Evolutionary conservation across 371 early-diverging fungal genomes (phyloP).

Genomic region (Amoeboaphelidium protococcarum): DNA sequence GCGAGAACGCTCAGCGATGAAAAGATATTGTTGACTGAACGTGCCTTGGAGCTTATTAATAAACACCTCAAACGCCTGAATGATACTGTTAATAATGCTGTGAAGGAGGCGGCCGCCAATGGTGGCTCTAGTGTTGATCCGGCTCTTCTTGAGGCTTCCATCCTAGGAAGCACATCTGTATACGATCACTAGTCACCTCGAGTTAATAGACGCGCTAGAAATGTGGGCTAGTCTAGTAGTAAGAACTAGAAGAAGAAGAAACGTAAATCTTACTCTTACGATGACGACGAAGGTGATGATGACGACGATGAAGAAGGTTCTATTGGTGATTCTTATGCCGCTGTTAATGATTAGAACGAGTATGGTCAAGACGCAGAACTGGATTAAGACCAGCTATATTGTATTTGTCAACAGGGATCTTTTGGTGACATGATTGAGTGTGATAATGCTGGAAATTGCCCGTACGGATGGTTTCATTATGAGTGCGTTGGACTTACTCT

Average conservation of each 20-base stretch:
- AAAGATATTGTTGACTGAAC: neutral
- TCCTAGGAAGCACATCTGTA: neutral
- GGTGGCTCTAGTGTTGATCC: neutral
- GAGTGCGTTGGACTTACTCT: too few species aligned
- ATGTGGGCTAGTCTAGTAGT: too few species aligned
- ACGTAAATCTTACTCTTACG: neutral
- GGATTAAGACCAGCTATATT: conserved; percentile 6
- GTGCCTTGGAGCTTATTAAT: neutral
- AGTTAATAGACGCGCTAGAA: too few species aligned
- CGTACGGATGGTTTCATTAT: conserved; percentile 16
- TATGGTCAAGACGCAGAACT: too few species aligned
- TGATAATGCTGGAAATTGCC: conserved; percentile 9
- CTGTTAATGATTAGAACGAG: too few species aligned
- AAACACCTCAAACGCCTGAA: neutral
- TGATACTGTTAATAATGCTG: neutral
- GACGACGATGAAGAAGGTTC: too few species aligned
- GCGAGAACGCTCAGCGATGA: neutral
- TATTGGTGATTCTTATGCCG: too few species aligned
- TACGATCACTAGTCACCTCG: neutral
- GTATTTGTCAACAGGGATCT: conserved; percentile 11
- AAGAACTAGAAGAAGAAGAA: too few species aligned
- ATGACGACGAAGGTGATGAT: neutral
- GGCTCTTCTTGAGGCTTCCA: neutral
- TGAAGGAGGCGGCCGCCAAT: neutral
- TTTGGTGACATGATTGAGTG: conserved; percentile 17